phyloP scores from a whole-genome alignment of 768 basidiomycete species.

The Leccinum incarnatum region DNA sequence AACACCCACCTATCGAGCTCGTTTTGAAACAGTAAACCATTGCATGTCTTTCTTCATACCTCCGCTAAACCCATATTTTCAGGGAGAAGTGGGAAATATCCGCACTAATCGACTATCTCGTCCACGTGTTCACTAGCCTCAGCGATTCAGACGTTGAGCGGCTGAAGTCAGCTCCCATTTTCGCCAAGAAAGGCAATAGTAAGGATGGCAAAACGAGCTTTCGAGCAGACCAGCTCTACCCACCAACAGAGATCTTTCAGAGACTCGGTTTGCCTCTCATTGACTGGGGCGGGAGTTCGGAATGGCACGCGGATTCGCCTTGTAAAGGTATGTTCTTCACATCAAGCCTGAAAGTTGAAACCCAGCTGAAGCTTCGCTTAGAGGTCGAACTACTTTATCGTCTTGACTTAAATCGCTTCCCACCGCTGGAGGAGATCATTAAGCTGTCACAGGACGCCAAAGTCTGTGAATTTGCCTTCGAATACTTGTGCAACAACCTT shows the following conservation, averaged over 20 bases:
- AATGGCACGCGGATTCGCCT: slow-evolving; percentile 48
- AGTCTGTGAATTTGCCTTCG: slow-evolving; percentile 56
- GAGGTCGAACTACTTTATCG: background rate
- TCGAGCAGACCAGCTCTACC: slow-evolving; percentile 74
- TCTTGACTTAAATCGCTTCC: slow-evolving; percentile 25
- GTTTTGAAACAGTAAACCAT: background rate
- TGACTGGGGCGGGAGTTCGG: slow-evolving; percentile 70
- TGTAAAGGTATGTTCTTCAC: background rate
- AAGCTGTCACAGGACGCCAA: slow-evolving; percentile 52
- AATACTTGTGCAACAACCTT: slow-evolving; percentile 62
- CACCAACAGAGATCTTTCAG: slow-evolving; percentile 68
- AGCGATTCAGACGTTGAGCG: background rate
- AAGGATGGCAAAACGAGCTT: slow-evolving; percentile 39
- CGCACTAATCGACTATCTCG: slow-evolving; percentile 2
- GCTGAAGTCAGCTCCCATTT: slow-evolving; percentile 25
- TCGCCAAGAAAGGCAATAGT: slow-evolving; percentile 41
- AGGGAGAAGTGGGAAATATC: background rate
- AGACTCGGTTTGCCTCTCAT: slow-evolving; percentile 72
- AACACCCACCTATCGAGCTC: background rate
- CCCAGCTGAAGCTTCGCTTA: background rate
- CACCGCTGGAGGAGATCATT: slow-evolving; percentile 62
- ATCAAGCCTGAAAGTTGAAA: background rate
- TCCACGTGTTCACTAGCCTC: background rate
- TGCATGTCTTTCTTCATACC: background rate
- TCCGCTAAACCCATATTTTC: background rate